A percentile compares a stretch with the other conserved stretches of the same genome.
These are phyloP conservation scores for Pholiota microspora DNA, from an alignment of 768 basidiomycete genomes.

Conservation along the genomic window DNA sequence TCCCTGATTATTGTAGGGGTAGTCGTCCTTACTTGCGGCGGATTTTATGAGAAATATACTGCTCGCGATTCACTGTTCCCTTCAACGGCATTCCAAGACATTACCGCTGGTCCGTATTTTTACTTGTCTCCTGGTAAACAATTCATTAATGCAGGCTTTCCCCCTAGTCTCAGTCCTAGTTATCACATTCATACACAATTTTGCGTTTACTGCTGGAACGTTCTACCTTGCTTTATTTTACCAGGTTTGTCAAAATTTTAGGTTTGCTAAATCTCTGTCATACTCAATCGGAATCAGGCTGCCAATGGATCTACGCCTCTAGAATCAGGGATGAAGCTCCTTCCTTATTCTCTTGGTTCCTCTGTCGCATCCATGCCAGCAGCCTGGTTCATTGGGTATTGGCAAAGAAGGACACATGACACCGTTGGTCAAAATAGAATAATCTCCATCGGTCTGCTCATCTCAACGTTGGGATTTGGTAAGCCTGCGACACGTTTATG, in stretches of 20 bases:
- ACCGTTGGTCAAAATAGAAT: conserved; percentile 66
- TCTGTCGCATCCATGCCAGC: conserved; percentile 83
- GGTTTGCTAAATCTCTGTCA: conserved; percentile 12
- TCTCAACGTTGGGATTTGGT: conserved; percentile 78
- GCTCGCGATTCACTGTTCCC: conserved; percentile 74
- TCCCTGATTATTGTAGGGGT: conserved; percentile 56
- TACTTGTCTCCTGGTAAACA: conserved; percentile 4
- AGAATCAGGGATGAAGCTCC: conserved; percentile 67
- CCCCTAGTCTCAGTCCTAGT: conserved; percentile 59
- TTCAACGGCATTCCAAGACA: conserved; percentile 54
- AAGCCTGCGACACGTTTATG: conserved; percentile 18
- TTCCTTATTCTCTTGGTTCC: conserved; percentile 85
- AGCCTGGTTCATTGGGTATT: conserved; percentile 78
- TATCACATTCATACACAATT: conserved; percentile 77
- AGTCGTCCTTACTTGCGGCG: conserved; percentile 53
- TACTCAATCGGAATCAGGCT: conserved; percentile 33
- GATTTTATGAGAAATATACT: conserved; percentile 66
- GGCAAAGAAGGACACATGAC: conserved; percentile 53
- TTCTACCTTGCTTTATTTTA: conserved; percentile 84
- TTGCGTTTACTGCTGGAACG: conserved; percentile 81
- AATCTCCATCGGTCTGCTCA: conserved; percentile 59
- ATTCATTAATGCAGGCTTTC: conserved; percentile 14
- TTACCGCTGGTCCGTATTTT: conserved; percentile 51
- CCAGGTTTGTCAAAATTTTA: conserved; percentile 49
- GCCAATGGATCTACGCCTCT: conserved; percentile 71